A percentile compares a stretch with the other conserved stretches of the same genome.
phyloP scores from a whole-genome alignment of 768 basidiomycete genomes.

The Suillus luteus region DNA sequence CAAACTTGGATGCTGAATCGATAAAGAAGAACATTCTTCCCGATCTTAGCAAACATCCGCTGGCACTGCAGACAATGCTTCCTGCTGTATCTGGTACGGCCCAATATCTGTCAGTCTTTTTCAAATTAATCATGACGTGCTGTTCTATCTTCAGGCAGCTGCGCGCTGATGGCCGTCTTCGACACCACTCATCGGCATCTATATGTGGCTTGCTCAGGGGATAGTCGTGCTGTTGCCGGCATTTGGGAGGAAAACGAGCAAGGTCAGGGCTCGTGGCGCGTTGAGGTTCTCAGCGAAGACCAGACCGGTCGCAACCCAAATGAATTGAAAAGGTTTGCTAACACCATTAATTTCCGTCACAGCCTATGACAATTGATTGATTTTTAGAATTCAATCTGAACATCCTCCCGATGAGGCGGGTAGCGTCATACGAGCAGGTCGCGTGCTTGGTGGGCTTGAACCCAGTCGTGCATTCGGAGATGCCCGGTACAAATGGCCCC shows the following conservation, averaged over 20 bases:
- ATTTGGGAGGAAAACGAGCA: slow-evolving; percentile 74
- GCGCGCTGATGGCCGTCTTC: slow-evolving; percentile 85
- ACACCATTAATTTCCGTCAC: neutral
- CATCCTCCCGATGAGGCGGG: slow-evolving; percentile 77
- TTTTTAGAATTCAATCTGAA: slow-evolving; percentile 69
- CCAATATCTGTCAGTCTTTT: slow-evolving; percentile 14
- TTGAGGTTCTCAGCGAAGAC: slow-evolving; percentile 94
- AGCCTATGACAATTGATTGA: slow-evolving; percentile 9
- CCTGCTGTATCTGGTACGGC: slow-evolving; percentile 77
- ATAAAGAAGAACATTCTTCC: slow-evolving; percentile 55
- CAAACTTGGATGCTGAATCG: slow-evolving; percentile 52
- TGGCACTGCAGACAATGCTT: slow-evolving; percentile 70
- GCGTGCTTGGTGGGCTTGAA: slow-evolving; percentile 86
- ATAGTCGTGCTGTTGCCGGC: slow-evolving; percentile 94
- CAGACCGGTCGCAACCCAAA: slow-evolving; percentile 91
- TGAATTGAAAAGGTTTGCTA: slow-evolving; percentile 76
- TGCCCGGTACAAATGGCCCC: slow-evolving; percentile 87
- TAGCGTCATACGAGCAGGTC: slow-evolving; percentile 75
- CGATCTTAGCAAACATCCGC: slow-evolving; percentile 69
- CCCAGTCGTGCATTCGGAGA: slow-evolving; percentile 88
- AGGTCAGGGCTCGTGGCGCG: slow-evolving; percentile 79
- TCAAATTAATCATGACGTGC: slow-evolving; percentile 14
- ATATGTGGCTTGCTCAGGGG: slow-evolving; percentile 91
- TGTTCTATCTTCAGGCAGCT: slow-evolving; percentile 62
- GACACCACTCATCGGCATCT: slow-evolving; percentile 82